phyloP scores from a whole-genome alignment of 139 green algal species.

The Spirogloea muscicola region DNA sequence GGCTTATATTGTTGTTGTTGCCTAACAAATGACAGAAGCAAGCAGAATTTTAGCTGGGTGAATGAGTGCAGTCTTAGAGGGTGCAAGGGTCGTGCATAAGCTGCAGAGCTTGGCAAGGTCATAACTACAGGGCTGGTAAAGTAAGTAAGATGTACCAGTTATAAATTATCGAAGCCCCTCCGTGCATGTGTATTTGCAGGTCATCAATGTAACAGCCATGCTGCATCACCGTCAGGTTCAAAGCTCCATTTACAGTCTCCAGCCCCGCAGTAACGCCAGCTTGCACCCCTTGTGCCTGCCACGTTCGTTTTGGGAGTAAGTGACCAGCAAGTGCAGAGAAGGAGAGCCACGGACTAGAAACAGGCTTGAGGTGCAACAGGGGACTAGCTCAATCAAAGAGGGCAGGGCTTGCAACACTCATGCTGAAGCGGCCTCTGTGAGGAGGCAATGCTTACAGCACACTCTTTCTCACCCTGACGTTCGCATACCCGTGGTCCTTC shows the following conservation, averaged over 20 bases:
- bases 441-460: neutral
- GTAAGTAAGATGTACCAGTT: slow-evolving; percentile 13
- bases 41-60: too few species aligned
- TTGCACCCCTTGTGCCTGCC: slow-evolving; percentile 25
- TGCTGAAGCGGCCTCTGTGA: neutral
- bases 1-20: too few species aligned
- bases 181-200: slow-evolving; percentile 33
- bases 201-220: slow-evolving; percentile 21
- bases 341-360: neutral
- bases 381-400: too few species aligned
- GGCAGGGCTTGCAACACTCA: too few species aligned
- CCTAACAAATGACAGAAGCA: too few species aligned
- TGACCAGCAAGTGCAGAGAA: neutral
- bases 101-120: neutral
- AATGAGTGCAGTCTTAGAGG: too few species aligned
- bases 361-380: too few species aligned
- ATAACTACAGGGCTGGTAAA: neutral
- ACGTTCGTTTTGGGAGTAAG: neutral
- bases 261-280: slow-evolving; percentile 10
- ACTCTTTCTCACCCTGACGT: slow-evolving; percentile 1
- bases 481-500: slow-evolving; percentile 3
- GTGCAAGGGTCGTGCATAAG: neutral
- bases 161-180: slow-evolving; percentile 21
- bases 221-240: slow-evolving; percentile 20
- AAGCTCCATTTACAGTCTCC: slow-evolving; percentile 5